phyloP scores from a whole-genome alignment of 345 rosid genomes.

The Hibiscus mutabilis region DNA sequence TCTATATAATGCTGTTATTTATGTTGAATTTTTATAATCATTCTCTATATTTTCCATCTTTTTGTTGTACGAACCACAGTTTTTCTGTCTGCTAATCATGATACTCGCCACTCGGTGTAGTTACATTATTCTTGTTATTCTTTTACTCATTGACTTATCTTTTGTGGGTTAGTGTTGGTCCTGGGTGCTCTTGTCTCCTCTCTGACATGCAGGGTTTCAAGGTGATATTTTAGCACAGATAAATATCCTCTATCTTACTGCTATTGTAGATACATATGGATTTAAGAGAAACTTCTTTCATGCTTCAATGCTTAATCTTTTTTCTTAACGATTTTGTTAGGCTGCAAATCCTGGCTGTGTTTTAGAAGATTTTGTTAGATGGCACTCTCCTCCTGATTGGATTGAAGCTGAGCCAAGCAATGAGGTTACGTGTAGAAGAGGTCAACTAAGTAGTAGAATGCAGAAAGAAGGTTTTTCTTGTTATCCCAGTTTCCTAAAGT shows the following conservation, averaged over 20 bases:
- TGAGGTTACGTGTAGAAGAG: conserved; percentile 46
- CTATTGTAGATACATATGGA: background rate
- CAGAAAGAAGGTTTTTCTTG: conserved; percentile 74
- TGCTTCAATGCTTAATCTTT: background rate
- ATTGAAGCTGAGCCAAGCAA: conserved; percentile 43
- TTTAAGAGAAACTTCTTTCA: background rate
- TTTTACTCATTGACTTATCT: conserved; percentile 8
- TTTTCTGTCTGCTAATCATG: background rate
- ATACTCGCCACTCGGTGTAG: background rate
- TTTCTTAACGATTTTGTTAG: conserved; percentile 25
- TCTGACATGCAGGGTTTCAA: conserved; percentile 99
- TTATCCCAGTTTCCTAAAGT: conserved; percentile 7
- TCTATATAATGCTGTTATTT: background rate
- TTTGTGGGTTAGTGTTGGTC: conserved; percentile 73
- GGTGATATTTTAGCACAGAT: conserved; percentile 36
- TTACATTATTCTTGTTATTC: background rate
- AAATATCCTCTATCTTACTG: background rate
- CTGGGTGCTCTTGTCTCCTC: conserved; percentile 96
- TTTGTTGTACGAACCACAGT: background rate
- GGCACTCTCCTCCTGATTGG: conserved; percentile 99
- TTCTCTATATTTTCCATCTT: background rate
- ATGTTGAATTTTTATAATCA: conserved; percentile 1
- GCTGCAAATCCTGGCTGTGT: conserved; percentile 99
- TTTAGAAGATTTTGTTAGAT: conserved; percentile 96
- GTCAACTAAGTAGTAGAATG: conserved; percentile 91